Conservation (phyloP, 129 eudicot species). For the Ambrosia trifida region DNA sequence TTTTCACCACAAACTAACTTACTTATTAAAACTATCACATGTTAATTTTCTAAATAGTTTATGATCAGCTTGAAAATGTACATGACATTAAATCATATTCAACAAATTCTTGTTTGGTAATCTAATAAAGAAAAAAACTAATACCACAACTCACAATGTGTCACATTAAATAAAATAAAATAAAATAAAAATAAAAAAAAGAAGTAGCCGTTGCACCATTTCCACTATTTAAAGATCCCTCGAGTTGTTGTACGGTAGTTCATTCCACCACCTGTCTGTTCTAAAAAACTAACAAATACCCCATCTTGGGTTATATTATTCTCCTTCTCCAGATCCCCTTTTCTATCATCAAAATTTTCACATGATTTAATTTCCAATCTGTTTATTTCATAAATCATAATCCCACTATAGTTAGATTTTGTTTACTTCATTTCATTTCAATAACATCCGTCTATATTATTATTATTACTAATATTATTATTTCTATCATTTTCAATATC, state of each 20-base stretch:
- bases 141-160: no score
- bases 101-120: no score
- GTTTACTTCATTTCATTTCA: neutral
- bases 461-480: neutral
- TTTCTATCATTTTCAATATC: neutral
- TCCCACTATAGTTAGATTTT: neutral
- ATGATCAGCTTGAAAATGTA: no score
- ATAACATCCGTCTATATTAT: neutral
- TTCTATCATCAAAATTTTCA: neutral
- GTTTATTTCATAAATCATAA: neutral
- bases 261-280: constrained; percentile 21
- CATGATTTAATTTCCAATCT: neutral
- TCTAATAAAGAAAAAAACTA: no score
- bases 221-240: constrained; percentile 42
- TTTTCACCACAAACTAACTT: no score
- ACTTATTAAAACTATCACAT: no score
- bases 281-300: constrained; percentile 25
- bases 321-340: constrained; percentile 17
- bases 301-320: constrained; percentile 17
- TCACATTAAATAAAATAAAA: neutral
- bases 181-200: neutral
- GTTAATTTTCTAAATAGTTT: no score
- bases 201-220: constrained; percentile 62
- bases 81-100: no score
- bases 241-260: neutral